Evolutionary conservation across 805 yeast species (phyloP).

Genomic region (Hanseniaspora taiwanica): DNA sequence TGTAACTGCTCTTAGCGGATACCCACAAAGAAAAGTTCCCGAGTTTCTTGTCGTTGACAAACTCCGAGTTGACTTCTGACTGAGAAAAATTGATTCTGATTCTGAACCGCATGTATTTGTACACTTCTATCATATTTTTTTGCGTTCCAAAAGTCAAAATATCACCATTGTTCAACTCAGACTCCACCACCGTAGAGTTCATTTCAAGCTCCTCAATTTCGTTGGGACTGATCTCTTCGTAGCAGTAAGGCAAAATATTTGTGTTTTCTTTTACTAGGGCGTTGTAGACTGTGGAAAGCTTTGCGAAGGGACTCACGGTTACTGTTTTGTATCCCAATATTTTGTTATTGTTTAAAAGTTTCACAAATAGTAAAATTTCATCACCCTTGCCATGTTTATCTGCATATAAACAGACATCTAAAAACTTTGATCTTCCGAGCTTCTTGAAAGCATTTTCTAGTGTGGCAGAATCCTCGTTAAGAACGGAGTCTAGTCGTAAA

Average conservation of each 20-base stretch:
- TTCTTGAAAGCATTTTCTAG: not conserved
- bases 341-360: constrained; percentile 50
- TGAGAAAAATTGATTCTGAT: constrained; percentile 39
- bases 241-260: constrained; percentile 15
- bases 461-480: constrained; percentile 14
- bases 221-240: constrained; percentile 49
- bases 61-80: not conserved
- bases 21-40: constrained; percentile 73
- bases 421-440: not conserved
- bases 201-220: constrained; percentile 33
- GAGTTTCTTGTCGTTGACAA: constrained; percentile 17
- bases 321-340: constrained; percentile 57
- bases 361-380: constrained; percentile 33
- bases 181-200: constrained; percentile 33
- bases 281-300: constrained; percentile 29
- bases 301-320: constrained; percentile 35
- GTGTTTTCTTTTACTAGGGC: constrained; percentile 31
- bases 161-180: constrained; percentile 58
- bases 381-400: constrained; percentile 6
- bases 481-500: constrained; percentile 40
- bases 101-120: constrained; percentile 43
- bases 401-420: not conserved
- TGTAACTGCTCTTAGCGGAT: constrained; percentile 43
- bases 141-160: constrained; percentile 31
- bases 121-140: constrained; percentile 32